Evolutionary conservation across 2,329 filamentous ascomycete species (phyloP).

Genomic region (Ascosphaera acerosa): DNA sequence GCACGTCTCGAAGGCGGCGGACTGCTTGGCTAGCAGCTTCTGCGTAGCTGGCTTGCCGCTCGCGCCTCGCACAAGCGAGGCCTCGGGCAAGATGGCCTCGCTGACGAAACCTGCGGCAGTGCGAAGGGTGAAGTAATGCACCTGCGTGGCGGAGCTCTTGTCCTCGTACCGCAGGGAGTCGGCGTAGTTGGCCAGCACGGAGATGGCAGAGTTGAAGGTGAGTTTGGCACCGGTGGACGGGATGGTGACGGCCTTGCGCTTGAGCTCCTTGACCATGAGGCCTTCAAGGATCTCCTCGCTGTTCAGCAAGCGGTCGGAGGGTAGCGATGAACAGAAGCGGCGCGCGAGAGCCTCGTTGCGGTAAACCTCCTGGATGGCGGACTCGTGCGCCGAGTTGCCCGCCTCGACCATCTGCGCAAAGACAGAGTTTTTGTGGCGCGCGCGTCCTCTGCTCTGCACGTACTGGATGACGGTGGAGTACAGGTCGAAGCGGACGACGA

Average conservation of each 20-base stretch:
- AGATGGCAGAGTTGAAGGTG: conserved; percentile 49
- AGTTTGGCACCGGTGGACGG: conserved; percentile 47
- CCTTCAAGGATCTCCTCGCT: conserved; percentile 33
- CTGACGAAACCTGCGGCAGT: conserved; percentile 39
- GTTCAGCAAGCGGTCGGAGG: conserved; percentile 44
- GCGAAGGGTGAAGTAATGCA: conserved; percentile 35
- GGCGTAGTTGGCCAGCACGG: conserved; percentile 47
- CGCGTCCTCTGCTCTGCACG: conserved; percentile 74
- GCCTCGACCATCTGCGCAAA: conserved; percentile 67
- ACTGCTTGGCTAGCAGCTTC: conserved; percentile 62
- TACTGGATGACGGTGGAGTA: conserved; percentile 84
- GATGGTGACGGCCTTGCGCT: conserved; percentile 32
- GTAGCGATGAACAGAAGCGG: conserved; percentile 49
- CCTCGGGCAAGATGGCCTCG: conserved; percentile 53
- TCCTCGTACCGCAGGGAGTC: conserved; percentile 33
- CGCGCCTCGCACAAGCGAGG: conserved; percentile 42
- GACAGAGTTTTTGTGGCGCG: conserved; percentile 48
- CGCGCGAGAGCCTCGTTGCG: conserved; percentile 30
- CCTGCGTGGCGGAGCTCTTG: conserved; percentile 22
- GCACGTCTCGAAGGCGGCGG: conserved; percentile 70
- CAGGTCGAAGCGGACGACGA: conserved; percentile 53
- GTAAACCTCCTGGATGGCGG: conserved; percentile 26
- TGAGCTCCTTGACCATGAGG: conserved; percentile 27
- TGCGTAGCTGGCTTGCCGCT: conserved; percentile 37
- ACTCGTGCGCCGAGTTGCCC: conserved; percentile 39